Base-by-base conservation (phyloP, 495 filamentous ascomycete species). In the Daldinia bambusicola region DNA sequence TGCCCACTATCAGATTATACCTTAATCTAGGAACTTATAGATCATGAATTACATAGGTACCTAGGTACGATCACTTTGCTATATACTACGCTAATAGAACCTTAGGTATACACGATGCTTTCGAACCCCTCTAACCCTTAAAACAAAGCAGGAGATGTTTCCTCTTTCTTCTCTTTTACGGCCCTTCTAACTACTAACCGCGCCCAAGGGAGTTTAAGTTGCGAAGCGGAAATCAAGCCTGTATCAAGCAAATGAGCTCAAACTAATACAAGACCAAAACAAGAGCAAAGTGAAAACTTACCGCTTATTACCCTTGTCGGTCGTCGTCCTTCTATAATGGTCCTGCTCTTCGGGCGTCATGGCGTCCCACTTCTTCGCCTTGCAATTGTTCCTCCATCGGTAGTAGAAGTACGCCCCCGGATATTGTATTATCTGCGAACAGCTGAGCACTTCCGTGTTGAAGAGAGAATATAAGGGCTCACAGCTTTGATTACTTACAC, bases 341-440 rank as follows among this genome's bases (percentile, higher is more conserved):
- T 71, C 59, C 52, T 75, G 72, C 55, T 80, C 63, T 70, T 77
- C 71, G 8, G 52, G 52, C 10, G 65, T 80, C 78, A 80, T 75
- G 8, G 72, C 74, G 45, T 78, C 77, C 78, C 78, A 81, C 59
- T 50, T 67, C 45, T 55, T 65, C 30, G 71, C 74, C 67, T 75
- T 74, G n/a, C 41, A 68, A 26, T 71, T 69, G 52, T 80, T 80
- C 53, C 71, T 75, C 59, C 69, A 66, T 8, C 77, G 63, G 52
- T 80, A 80, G 52, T 80, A 80, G 6, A 62, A 66, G 30, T 77
- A 79, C n/a, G 79, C 75, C 16, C 37, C 70, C 26, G 73, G 73
- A 51, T 75, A 75, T 70, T 75, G 73, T 51, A 75, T 53, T 10
- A 75, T 14, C 70, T 72, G 16, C 37, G 37, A 6, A 37, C 14